Percentiles rank a stretch among this genome's conserved stretches.
Evolutionary conservation across 192 early-diverging fungal species (phyloP).

Genomic region (Entophlyctis luteolus): DNA sequence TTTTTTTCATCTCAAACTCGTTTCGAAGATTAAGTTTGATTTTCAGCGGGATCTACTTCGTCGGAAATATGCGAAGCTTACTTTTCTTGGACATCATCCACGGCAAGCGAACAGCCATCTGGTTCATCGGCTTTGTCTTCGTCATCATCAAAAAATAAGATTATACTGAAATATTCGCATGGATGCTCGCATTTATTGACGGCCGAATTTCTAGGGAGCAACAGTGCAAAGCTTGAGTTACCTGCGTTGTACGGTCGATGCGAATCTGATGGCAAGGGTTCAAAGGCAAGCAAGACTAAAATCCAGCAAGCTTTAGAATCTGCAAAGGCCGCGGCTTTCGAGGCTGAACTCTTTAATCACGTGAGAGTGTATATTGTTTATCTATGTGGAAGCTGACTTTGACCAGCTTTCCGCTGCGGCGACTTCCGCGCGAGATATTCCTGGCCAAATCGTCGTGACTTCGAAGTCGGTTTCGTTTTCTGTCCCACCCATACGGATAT

Average conservation of each 20-base stretch:
- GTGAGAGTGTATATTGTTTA: not conserved
- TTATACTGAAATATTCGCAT: constrained; percentile 17
- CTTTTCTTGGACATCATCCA: constrained; percentile 16
- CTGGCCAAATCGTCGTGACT: not conserved
- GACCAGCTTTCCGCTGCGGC: not conserved
- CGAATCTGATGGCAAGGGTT: not conserved
- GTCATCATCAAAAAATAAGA: constrained; percentile 3
- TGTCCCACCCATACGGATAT: not conserved
- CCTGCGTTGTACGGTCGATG: not conserved
- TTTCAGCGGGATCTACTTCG: constrained; percentile 3
- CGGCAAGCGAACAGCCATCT: not conserved
- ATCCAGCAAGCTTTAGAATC: not conserved
- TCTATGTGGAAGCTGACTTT: not conserved
- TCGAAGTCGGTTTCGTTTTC: not conserved
- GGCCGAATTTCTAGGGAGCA: not conserved
- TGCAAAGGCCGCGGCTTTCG: constrained; percentile 4
- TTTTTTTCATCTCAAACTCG: not conserved
- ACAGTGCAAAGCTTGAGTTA: not conserved
- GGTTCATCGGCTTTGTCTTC: too few relatives aligned
- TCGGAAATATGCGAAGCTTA: constrained; percentile 12
- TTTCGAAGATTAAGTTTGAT: not conserved
- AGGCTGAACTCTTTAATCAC: constrained; percentile 15
- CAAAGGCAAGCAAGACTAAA: not conserved
- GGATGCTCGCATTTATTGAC: not conserved
- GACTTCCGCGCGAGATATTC: not conserved